A percentile compares a stretch with the other conserved stretches of the same genome.
Conservation (phyloP, 345 rosid genomes). For the Populus nigra region DNA sequence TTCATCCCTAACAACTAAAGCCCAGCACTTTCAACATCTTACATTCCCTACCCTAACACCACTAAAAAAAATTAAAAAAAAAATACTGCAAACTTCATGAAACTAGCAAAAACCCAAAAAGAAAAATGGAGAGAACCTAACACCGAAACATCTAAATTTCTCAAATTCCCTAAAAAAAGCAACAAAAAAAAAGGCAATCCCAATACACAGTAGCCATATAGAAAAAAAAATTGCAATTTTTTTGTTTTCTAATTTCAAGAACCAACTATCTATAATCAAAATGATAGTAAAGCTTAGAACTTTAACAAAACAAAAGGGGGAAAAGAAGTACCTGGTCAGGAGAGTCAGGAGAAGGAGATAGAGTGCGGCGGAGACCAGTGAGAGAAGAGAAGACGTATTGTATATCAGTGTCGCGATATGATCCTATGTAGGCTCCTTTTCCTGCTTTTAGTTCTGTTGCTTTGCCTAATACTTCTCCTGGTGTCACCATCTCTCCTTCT, state of each 20-base stretch:
- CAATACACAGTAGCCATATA: too few species aligned
- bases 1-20: too few species aligned
- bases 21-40: too few species aligned
- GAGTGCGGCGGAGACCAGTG: constrained; percentile 55
- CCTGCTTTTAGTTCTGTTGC: constrained; percentile 64
- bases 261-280: too few species aligned
- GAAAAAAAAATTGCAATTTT: too few species aligned
- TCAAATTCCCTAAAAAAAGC: too few species aligned
- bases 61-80: neutral
- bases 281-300: too few species aligned
- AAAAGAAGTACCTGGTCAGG: constrained; percentile 58
- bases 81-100: neutral
- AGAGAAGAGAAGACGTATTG: constrained; percentile 69
- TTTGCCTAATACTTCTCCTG: constrained; percentile 76
- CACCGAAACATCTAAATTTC: too few species aligned
- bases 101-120: constrained; percentile 10
- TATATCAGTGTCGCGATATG: constrained; percentile 41
- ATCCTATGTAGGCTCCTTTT: constrained; percentile 66
- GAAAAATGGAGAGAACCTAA: neutral
- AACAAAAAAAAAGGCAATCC: too few species aligned
- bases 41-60: too few species aligned
- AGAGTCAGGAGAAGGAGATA: constrained; percentile 50
- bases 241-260: too few species aligned
- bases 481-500: constrained; percentile 58
- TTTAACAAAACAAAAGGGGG: neutral